phyloP scores from a whole-genome alignment of 1,284 basidiomycete genomes.

The Marasmius tenuissimus region DNA sequence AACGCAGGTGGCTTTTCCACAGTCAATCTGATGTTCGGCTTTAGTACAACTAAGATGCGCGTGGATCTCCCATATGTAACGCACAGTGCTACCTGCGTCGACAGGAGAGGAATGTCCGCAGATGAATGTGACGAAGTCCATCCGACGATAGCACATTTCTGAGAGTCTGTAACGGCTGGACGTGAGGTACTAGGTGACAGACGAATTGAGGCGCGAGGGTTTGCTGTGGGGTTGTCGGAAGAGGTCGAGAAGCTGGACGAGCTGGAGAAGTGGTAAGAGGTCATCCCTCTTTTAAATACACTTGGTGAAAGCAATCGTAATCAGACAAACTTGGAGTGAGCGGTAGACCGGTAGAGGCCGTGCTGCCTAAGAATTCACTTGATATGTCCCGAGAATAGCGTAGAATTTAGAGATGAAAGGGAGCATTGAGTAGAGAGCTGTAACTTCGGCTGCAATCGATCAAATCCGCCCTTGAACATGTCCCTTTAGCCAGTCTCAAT shows the following conservation, averaged over 20 bases:
- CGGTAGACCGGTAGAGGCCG: neutral
- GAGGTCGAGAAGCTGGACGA: neutral
- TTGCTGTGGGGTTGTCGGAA: too few species aligned
- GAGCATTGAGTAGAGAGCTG: neutral
- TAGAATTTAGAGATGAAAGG: neutral
- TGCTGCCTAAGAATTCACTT: neutral
- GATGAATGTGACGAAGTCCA: neutral
- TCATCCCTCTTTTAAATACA: neutral
- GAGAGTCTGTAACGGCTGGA: neutral
- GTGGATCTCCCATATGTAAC: neutral
- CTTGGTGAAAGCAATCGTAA: too few species aligned
- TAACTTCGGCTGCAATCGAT: neutral
- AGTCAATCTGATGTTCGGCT: neutral
- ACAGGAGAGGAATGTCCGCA: neutral
- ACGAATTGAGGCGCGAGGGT: neutral
- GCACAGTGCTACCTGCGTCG: neutral
- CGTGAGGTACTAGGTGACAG: neutral
- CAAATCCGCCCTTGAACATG: too few species aligned
- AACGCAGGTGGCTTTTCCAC: neutral
- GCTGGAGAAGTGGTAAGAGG: neutral
- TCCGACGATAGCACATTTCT: neutral
- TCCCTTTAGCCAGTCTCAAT: too few species aligned
- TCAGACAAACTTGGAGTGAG: neutral
- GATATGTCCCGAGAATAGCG: neutral
- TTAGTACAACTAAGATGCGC: neutral